Evolutionary conservation across 179 eudicot species (phyloP).

Genomic region (Camellia oleifera): DNA sequence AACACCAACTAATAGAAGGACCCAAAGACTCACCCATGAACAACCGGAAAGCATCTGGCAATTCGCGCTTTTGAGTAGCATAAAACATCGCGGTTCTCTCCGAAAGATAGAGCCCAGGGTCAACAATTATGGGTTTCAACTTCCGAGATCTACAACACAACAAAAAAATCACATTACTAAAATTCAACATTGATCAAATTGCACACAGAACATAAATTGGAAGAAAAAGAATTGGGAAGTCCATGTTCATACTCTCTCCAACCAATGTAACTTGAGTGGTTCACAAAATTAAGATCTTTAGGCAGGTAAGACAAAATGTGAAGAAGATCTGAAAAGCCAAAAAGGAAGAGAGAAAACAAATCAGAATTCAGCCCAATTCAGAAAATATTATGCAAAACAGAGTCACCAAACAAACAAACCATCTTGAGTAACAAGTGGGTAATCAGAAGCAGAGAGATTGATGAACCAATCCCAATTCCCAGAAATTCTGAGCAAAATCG

Average conservation of each 20-base stretch:
- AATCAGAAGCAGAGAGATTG: slow-evolving; percentile 66
- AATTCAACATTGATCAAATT: slow-evolving; percentile 7
- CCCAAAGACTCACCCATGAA: slow-evolving; percentile 58
- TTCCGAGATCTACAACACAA: slow-evolving; percentile 54
- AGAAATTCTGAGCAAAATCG: slow-evolving; percentile 58
- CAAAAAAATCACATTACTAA: slow-evolving; percentile 4
- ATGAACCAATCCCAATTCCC: slow-evolving; percentile 83
- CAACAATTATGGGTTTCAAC: slow-evolving; percentile 82
- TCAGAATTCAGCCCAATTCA: slow-evolving; percentile 14
- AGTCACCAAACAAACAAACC: slow-evolving; percentile 31
- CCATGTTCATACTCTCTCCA: slow-evolving; percentile 75
- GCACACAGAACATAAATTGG: not conserved
- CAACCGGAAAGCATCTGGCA: slow-evolving; percentile 78
- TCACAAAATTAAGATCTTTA: slow-evolving; percentile 80
- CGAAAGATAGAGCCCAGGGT: slow-evolving; percentile 77
- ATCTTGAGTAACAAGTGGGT: slow-evolving; percentile 91
- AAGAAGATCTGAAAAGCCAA: slow-evolving; percentile 67
- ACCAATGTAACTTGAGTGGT: slow-evolving; percentile 91
- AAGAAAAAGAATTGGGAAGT: slow-evolving; percentile 9
- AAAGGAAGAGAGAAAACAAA: not conserved
- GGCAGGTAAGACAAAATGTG: slow-evolving; percentile 89
- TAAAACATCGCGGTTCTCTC: slow-evolving; percentile 58
- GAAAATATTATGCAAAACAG: slow-evolving; percentile 9
- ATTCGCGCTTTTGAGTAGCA: slow-evolving; percentile 70
- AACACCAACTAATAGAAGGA: not conserved